Conservation (phyloP, 768 basidiomycete species). For the Pulveroboletus frians region DNA sequence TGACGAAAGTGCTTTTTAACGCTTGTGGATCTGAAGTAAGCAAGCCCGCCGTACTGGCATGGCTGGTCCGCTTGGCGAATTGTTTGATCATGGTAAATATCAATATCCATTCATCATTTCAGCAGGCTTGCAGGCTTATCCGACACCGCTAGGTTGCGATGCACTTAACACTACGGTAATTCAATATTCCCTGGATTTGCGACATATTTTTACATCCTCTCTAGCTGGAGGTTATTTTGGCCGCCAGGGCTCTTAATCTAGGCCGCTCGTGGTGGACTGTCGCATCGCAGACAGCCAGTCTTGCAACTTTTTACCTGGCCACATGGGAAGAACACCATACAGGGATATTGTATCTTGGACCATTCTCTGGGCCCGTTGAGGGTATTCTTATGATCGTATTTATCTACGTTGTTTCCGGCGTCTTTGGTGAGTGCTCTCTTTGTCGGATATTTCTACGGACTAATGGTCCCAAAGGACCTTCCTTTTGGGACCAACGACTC, state of each 20-base stretch:
- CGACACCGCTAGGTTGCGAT: conserved; percentile 61
- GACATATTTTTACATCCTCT: neutral
- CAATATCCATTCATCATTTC: neutral
- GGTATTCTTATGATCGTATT: conserved; percentile 82
- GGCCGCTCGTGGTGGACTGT: conserved; percentile 98
- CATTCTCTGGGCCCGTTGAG: conserved; percentile 94
- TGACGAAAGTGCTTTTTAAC: conserved; percentile 3
- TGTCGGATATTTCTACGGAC: neutral
- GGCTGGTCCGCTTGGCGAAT: conserved; percentile 95
- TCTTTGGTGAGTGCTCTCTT: conserved; percentile 48
- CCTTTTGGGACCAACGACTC: conserved; percentile 74
- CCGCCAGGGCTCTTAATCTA: conserved; percentile 79
- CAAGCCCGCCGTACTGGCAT: conserved; percentile 94
- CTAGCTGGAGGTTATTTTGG: conserved; percentile 84
- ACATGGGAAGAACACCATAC: conserved; percentile 90
- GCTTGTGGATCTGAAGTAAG: conserved; percentile 48
- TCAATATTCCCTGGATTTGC: neutral
- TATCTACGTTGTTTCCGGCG: conserved; percentile 75
- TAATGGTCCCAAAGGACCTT: conserved; percentile 48
- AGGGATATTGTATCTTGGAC: conserved; percentile 84
- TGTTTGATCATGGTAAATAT: conserved; percentile 90
- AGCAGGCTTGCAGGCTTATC: neutral
- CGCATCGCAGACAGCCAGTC: conserved; percentile 65
- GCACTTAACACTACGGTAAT: conserved; percentile 90
- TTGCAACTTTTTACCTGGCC: conserved; percentile 68